Base-by-base conservation (phyloP, 371 early-diverging fungal genomes). In the Apophysomyces elegans region DNA sequence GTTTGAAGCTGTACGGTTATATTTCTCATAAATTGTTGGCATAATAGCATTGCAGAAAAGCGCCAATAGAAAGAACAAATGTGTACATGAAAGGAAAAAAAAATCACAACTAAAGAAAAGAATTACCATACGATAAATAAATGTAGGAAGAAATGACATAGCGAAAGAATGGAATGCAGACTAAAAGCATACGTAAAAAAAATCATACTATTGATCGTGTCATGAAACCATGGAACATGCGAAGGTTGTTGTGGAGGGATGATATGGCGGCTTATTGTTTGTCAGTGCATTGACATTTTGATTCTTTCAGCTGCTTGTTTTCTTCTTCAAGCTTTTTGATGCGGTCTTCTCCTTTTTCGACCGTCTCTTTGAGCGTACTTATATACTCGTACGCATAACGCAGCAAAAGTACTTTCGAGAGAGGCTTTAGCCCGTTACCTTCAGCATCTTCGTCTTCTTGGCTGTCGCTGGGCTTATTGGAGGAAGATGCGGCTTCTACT, bases 361-460 rank as follows among this genome's bases (percentile, higher is more conserved):
- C 54, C 0, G 67, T 70, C 5, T 16, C 59, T 37, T 83, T 84
- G 21, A 90, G 72, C 13, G 67, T 58, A 21, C 80, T 71, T 54
- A 91, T 91, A 43, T 87, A 86, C 56, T 85, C 86, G 41, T 84
- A 87, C 0, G 88, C 85, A 64, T 84, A 80, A 14, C 73, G 77
- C 21, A 84, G 71, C 36, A 84, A 54, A 12, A 80, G 35, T n/a
- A 84, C 84, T 44, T 84, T 84, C 45, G 81, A 81, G 7, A 84
- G 64, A 4, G 80, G 84, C 43, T 81, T 81, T 14, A 65, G 56
- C 14, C 47, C 59, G 11, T 70, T 70, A 1, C 38, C 21, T 7
- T 58, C 46, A 45, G 65, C 45, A 9, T 64, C 66, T 21, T 37
- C 60, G 0, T 66, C 54, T 36, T 68, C 74, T 14, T 46, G 39